Evolutionary conservation across 202 grass and related monocot genomes (phyloP).

Genomic region (Setaria italica): DNA sequence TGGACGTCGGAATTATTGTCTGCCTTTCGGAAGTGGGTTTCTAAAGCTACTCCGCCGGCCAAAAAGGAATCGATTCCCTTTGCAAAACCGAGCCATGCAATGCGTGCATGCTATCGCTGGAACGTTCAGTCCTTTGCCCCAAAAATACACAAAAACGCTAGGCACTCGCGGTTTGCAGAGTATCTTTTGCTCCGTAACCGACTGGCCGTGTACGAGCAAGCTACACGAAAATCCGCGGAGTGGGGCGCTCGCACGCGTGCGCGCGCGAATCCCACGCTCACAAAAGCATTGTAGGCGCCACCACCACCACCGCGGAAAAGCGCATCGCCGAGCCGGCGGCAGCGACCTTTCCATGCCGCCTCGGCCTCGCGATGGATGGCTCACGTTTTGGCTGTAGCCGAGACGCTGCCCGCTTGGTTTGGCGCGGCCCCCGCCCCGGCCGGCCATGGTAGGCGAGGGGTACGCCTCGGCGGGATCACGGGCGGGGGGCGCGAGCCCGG

Average conservation of each 20-base stretch:
- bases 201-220: conserved; percentile 15
- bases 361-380: not conserved
- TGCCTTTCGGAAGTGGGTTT: conserved; percentile 59
- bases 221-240: conserved; percentile 11
- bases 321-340: not conserved
- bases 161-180: not conserved
- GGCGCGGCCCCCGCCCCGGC: not conserved
- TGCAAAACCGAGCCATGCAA: not conserved
- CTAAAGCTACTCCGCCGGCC: conserved; percentile 34
- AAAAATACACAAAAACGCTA: not conserved
- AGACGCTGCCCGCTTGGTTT: not conserved
- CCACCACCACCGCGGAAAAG: conserved; percentile 35
- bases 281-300: not conserved
- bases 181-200: not conserved
- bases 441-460: conserved; percentile 33
- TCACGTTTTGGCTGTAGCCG: conserved; percentile 45
- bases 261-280: not conserved
- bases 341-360: not conserved
- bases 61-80: conserved; percentile 21
- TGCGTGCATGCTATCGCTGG: not conserved
- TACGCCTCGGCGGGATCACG: conserved; percentile 50
- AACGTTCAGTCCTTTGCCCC: not conserved
- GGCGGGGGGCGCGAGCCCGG: not conserved
- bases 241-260: conserved; percentile 49
- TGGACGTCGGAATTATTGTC: conserved; percentile 38